Base-by-base conservation (phyloP, 208 protist genomes). In the Angomonas ambiguus region DNA sequence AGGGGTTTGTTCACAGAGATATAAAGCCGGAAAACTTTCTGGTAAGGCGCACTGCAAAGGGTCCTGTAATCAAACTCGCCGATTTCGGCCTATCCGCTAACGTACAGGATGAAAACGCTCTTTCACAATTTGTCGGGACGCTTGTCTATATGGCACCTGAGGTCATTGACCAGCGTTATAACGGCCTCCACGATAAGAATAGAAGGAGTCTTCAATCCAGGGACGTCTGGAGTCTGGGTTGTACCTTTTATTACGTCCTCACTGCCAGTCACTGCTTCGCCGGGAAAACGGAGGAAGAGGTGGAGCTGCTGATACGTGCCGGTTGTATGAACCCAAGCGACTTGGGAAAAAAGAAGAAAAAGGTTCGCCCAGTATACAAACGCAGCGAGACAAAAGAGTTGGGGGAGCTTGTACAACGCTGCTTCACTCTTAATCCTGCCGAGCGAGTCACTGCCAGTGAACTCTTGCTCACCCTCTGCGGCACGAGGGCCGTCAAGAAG, bases 1-100 rank as follows among this genome's bases (percentile, higher is more conserved):
- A 78, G 24, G 84, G 86, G 51, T 87, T 96, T 64, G 66, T 93
- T 31, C 91, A 96, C 73, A 85, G 88, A 30, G 91, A 96, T 65
- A 92, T 96, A 55, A 96, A 96, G 74, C 87, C 91, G 16, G 91
- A 96, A 49, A 96, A 96, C 67, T 93, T 96, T 71, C 76, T 92
- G 16, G 49, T 56, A 5, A 16, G 18, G 49, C 22, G 11, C n/a
- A 56, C 49, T 22, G 5, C 6, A 16, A 28, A 5, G n/a, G 49
- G 49, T 56, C n/a, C 49, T 5, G 49, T 56, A 22, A 22, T 56
- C n/a, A 56, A 56, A n/a, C 18, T 56, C n/a, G 49, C 49, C 49
- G 49, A 56, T 27, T 56, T 56, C 22, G 49, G 49, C n/a, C 18
- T 56, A 11, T 8, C n/a, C 49, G 49, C 49, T 8, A 56, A n/a